Base-by-base conservation (phyloP, 768 basidiomycete genomes). In the Lactarius pseudohatsudake region DNA sequence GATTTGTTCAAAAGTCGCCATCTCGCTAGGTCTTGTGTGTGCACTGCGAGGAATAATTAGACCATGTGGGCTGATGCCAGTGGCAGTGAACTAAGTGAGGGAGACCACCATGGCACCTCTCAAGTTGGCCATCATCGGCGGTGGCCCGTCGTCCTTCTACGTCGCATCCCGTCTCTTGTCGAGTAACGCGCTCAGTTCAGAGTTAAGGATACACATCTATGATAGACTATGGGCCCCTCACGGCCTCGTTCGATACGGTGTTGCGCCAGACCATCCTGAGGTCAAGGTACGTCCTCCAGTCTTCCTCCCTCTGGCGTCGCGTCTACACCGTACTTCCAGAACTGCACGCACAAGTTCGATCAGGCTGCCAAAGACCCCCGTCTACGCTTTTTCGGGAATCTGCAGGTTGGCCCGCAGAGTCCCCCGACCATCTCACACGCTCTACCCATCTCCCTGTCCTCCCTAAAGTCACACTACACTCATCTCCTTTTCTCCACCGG, bases 241-340 rank as follows among this genome's bases (percentile, higher is more conserved):
- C 74, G 96, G 96, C 0, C 82, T 98, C 1, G 95, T 97, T 4
- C 81, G 96, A 53, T 99, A 96, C 73, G 96, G 96, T 0, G 96
- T 99, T 16, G 96, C 96, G 16, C 96, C 96, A 55, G 96, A 99
- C 79, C 96, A 99, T 77, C 95, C 96, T 13, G 96, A 98, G 80
- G 96, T 99, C 76, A 99, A 98, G 86, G 96, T 85, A 71, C 54
- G 78, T 69, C 36, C 43, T 40, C 45, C 26, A 20, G 9, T 11
- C 34, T 36, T 40, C 15, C 60, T 28, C 9, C n/a, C 8, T 22
- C 11, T 72, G 61, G 62, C 66, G 43, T 38, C 34, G 4, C 6
- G 18, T 38, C 9, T 18, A 32, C 54, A 16, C 58, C 3, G 9
- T 26, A 20, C 22, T 56, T 58, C 69, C 36, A 98, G 96, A 98